A percentile compares a stretch with the other conserved stretches of the same genome.
Evolutionary conservation across 108 stramenopile genomes (phyloP).

Genomic region (Skeletonema costatum): DNA sequence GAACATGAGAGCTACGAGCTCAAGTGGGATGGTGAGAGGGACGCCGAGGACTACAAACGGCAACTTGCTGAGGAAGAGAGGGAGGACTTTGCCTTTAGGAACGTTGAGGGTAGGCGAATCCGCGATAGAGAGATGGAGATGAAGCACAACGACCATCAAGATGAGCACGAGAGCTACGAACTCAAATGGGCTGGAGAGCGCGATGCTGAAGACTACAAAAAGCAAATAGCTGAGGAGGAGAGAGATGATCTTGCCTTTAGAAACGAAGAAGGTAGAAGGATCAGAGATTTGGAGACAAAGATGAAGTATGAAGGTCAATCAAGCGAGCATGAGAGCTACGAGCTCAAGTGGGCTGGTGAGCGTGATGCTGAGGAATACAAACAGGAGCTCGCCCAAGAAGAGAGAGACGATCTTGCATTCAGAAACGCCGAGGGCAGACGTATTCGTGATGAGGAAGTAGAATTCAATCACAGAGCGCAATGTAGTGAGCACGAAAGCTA

Average conservation of each 20-base stretch:
- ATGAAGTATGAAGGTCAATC: slow-evolving; percentile 31
- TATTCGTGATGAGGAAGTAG: slow-evolving; percentile 43
- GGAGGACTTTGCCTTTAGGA: slow-evolving; percentile 65
- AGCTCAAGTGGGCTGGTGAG: slow-evolving; percentile 76
- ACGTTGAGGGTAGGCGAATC: slow-evolving; percentile 54
- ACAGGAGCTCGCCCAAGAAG: slow-evolving; percentile 57
- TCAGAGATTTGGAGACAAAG: slow-evolving; percentile 32
- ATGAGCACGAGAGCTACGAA: slow-evolving; percentile 68
- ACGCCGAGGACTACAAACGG: slow-evolving; percentile 64
- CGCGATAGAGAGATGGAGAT: slow-evolving; percentile 30
- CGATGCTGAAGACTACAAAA: slow-evolving; percentile 68
- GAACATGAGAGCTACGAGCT: slow-evolving; percentile 73
- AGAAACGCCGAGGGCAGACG: slow-evolving; percentile 62
- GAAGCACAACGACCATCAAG: slow-evolving; percentile 28
- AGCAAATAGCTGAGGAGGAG: slow-evolving; percentile 57
- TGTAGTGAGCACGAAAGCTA: slow-evolving; percentile 61
- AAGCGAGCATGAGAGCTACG: slow-evolving; percentile 65
- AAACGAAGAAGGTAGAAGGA: slow-evolving; percentile 56
- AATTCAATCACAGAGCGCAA: slow-evolving; percentile 30
- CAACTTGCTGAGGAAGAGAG: slow-evolving; percentile 62
- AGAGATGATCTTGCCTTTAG: slow-evolving; percentile 66
- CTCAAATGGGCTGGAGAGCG: slow-evolving; percentile 75
- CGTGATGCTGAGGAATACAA: slow-evolving; percentile 68
- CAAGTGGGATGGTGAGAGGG: slow-evolving; percentile 73
- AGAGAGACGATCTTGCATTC: slow-evolving; percentile 63